Evolutionary conservation across 305 asterid genomes (phyloP), one percentile per base, ranked within the genome.

Genomic region (Solanum chacoense): DNA sequence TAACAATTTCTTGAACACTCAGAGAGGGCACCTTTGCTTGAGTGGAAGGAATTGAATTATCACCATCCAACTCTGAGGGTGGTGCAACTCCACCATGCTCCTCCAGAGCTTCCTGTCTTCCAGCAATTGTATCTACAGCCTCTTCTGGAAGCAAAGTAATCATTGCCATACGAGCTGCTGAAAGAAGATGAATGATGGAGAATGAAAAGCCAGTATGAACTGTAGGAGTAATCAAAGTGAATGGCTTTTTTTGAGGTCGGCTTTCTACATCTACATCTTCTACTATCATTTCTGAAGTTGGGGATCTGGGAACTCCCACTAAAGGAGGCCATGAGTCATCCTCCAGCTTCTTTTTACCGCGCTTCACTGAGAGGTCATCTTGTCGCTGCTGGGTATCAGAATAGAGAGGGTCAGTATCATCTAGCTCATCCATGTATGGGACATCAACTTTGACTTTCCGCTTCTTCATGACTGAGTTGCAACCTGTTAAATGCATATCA

Each of bases 121-220:
- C 91, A 89, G 92, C 95, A 89, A 83, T 91, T 92, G 92, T 90
- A 88, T 88, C 95, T 22, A 91, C 81, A 74, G 95, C 91, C 90
- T 97, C 98, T 88, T 96, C 99, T 4, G 98, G 96, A 92, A 93
- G 96, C 87, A 91, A 85, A 71, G 96, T 93, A 73, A 92, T 91
- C 99, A 97, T 95, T 8, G 98, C 94, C 95, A 93, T 88, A 87
- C 99, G 98, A 91, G 96, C 97, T 11, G 99, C 96, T 87, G 99
- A 92, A 80, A 97, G 99, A 91, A 96, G 99, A 95, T 97, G 99
- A 88, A 97, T 93, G 77, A 96, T 90, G 90, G 99, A 96, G 93
- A 97, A 95, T 74, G 99, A 96, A 91, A 97, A 96, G 90, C 95
- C 98, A 36, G 94, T 95, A 86, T 94, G 99, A 88, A 96, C 97